Percentiles rank a stretch among this genome's conserved stretches.
Evolutionary conservation across 495 filamentous ascomycete species (phyloP).

Genomic region (Amniculicola lignicola): DNA sequence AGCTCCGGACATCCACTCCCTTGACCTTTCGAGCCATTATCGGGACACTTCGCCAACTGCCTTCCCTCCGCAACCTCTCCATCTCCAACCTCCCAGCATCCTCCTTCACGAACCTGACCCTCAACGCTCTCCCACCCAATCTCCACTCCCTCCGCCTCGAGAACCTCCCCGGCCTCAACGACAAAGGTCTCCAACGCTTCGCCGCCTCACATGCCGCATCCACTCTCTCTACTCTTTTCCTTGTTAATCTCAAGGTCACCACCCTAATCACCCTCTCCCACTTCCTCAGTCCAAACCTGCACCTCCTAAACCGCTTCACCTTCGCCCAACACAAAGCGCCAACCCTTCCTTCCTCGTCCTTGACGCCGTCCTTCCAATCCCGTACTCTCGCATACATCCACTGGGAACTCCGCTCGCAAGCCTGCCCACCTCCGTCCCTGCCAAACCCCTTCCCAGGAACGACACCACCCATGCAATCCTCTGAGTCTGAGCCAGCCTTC

Average conservation of each 20-base stretch:
- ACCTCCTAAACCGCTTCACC: slow-evolving; percentile 49
- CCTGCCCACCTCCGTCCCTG: slow-evolving; percentile 1
- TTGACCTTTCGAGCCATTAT: slow-evolving; percentile 57
- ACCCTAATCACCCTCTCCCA: slow-evolving; percentile 81
- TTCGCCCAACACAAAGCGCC: slow-evolving; percentile 11
- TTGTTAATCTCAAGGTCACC: slow-evolving; percentile 84
- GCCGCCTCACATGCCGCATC: slow-evolving; percentile 41
- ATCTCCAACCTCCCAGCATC: slow-evolving; percentile 69
- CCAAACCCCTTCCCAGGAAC: too few species aligned
- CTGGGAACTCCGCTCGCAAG: slow-evolving; percentile 24
- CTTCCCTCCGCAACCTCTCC: slow-evolving; percentile 67
- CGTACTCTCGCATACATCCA: slow-evolving; percentile 9
- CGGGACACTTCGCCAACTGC: slow-evolving; percentile 63
- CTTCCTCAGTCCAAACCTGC: slow-evolving; percentile 52
- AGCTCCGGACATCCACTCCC: slow-evolving; percentile 41
- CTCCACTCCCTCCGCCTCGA: slow-evolving; percentile 73
- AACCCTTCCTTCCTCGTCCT: background rate
- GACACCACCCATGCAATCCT: background rate
- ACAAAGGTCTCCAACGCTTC: slow-evolving; percentile 70
- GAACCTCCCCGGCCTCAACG: slow-evolving; percentile 72
- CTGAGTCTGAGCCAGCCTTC: slow-evolving; percentile 53
- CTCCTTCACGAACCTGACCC: slow-evolving; percentile 68
- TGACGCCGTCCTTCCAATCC: slow-evolving; percentile 4
- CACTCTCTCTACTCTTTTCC: slow-evolving; percentile 31
- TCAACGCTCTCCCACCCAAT: slow-evolving; percentile 63